Evolutionary conservation across 495 filamentous ascomycete genomes (phyloP).

Genomic region (Parachaetomium inaequale): DNA sequence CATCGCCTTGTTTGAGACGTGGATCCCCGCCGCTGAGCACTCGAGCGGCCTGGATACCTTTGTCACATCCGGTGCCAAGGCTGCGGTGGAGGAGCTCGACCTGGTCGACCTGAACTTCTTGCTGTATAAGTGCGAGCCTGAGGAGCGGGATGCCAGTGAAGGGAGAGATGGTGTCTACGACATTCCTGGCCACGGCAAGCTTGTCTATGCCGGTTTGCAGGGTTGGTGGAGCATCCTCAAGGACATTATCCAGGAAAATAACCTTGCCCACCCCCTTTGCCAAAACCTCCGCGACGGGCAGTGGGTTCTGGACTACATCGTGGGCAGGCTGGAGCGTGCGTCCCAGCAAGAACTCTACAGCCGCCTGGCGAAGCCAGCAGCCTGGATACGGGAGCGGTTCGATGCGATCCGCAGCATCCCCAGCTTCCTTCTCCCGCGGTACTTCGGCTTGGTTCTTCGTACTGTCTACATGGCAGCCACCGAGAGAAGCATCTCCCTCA

Average conservation of each 20-base stretch:
- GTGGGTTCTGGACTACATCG: constrained; percentile 91
- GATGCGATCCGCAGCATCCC: constrained; percentile 78
- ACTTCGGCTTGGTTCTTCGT: constrained; percentile 85
- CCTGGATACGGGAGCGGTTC: constrained; percentile 81
- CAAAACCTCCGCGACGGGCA: constrained; percentile 86
- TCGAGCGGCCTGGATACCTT: constrained; percentile 74
- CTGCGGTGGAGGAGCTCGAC: constrained; percentile 68
- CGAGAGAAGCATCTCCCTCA: constrained; percentile 70
- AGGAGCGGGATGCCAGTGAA: constrained; percentile 77
- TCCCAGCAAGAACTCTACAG: constrained; percentile 57
- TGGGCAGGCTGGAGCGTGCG: constrained; percentile 70
- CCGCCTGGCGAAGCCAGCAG: constrained; percentile 58
- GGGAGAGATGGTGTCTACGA: constrained; percentile 82
- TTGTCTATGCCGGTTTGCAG: constrained; percentile 95
- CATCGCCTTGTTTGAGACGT: constrained; percentile 93
- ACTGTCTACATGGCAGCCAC: constrained; percentile 82
- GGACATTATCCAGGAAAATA: constrained; percentile 79
- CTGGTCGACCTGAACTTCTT: constrained; percentile 87
- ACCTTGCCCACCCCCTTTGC: constrained; percentile 90
- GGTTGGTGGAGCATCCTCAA: constrained; percentile 97
- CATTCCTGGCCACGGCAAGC: constrained; percentile 75
- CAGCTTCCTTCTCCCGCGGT: constrained; percentile 84
- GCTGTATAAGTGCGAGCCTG: constrained; percentile 86
- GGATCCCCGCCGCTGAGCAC: constrained; percentile 80
- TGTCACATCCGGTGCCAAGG: constrained; percentile 74